Evolutionary conservation across 192 early-diverging fungal genomes (phyloP).

Genomic region (Diversispora epigaea): DNA sequence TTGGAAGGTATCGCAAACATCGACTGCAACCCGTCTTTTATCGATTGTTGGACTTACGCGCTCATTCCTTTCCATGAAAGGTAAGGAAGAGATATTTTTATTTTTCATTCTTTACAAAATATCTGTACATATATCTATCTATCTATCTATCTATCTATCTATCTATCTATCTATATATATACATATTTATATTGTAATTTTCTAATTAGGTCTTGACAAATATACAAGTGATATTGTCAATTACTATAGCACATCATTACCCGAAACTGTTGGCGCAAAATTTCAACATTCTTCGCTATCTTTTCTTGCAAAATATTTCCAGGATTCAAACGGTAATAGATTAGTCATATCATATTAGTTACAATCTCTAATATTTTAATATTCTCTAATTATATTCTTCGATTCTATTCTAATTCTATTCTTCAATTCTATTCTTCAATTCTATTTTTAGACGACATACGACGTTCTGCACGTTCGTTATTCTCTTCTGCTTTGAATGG

Average conservation of each 20-base stretch:
- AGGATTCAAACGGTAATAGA: slow-evolving; percentile 68
- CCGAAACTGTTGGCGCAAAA: slow-evolving; percentile 45
- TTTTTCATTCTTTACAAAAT: neutral
- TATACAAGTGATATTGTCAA: slow-evolving; percentile 44
- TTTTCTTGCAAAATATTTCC: slow-evolving; percentile 78
- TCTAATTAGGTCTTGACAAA: slow-evolving; percentile 46
- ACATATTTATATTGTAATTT: no score
- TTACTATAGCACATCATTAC: slow-evolving; percentile 53
- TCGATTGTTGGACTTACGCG: slow-evolving; percentile 58
- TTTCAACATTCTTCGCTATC: slow-evolving; percentile 68
- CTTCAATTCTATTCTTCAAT: neutral
- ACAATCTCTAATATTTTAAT: neutral
- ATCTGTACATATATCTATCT: neutral
- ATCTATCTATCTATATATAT: neutral
- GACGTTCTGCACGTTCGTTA: slow-evolving; percentile 60
- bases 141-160: neutral
- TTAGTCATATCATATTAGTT: neutral
- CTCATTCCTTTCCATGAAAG: slow-evolving; percentile 51
- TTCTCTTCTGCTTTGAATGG: slow-evolving; percentile 54
- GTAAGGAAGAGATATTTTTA: slow-evolving; percentile 26
- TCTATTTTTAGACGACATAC: slow-evolving; percentile 56
- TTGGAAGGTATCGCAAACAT: slow-evolving; percentile 65
- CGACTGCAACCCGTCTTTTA: slow-evolving; percentile 68
- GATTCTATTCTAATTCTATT: neutral
- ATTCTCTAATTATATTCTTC: no score